These are phyloP conservation scores for Cornus suecica DNA, from an alignment of 148 eudicot genomes.

Conservation along the genomic window DNA sequence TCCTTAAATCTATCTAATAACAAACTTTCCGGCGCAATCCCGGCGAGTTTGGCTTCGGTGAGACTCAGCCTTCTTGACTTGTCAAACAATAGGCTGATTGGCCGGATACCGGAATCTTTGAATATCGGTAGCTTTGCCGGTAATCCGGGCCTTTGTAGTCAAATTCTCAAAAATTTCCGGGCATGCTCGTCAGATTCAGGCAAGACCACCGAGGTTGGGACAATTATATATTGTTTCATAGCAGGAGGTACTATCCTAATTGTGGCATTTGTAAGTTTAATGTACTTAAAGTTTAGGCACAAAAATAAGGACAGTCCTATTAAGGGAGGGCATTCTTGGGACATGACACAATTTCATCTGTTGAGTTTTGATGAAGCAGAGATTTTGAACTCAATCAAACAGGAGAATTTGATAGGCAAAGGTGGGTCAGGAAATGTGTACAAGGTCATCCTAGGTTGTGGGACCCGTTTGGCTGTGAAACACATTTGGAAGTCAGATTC, in stretches of 20 bases:
- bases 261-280: slow-evolving; percentile 21
- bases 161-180: slow-evolving; percentile 13
- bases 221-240: slow-evolving; percentile 18
- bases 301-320: slow-evolving; percentile 12
- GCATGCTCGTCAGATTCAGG: slow-evolving; percentile 24
- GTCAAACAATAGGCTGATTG: slow-evolving; percentile 30
- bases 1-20: slow-evolving; percentile 35
- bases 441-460: slow-evolving; percentile 15
- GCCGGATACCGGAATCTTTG: slow-evolving; percentile 32
- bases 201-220: not conserved
- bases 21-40: slow-evolving; percentile 38
- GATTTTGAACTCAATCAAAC: slow-evolving; percentile 21
- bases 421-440: slow-evolving; percentile 45
- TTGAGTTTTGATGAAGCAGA: slow-evolving; percentile 35
- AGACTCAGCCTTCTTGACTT: slow-evolving; percentile 42
- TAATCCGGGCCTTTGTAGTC: slow-evolving; percentile 32
- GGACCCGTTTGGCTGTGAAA: slow-evolving; percentile 36
- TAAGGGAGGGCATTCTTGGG: slow-evolving; percentile 23
- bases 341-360: slow-evolving; percentile 34
- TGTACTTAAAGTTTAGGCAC: slow-evolving; percentile 14
- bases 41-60: slow-evolving; percentile 21
- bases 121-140: slow-evolving; percentile 24
- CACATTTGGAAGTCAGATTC: slow-evolving; percentile 35
- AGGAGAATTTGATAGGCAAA: slow-evolving; percentile 36
- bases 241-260: slow-evolving; percentile 19